Evolutionary conservation across 768 basidiomycete genomes (phyloP), one percentile per base, ranked within the genome.

Genomic region (Trametes meyenii): DNA sequence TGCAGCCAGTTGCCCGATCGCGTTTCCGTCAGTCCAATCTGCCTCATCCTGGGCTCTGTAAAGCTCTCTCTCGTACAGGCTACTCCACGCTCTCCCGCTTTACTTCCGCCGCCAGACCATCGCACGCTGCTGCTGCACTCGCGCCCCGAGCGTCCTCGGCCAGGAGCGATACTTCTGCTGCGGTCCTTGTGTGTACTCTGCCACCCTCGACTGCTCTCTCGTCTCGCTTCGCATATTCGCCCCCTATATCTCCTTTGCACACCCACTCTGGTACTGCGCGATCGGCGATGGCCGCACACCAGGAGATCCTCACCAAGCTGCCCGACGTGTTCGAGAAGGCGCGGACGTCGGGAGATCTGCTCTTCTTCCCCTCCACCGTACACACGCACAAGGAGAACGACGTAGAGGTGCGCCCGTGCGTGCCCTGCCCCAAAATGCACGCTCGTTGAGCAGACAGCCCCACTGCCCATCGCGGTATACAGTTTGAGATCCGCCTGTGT

Each of bases 401-500:
- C 23, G 73, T 90, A 57, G 82, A 92, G 76, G 94, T 92, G 62
- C 59, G 76, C 35, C 55, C 61, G 55, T 39, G 33, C 36, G 12
- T 23, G 10, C 14, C 35, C 35, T n/a, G 2, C 50, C 19, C 3
- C 13, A 2, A 11, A 4, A 12, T n/a, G 16, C 16, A 17, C 35
- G 8, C 50, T 36, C n/a, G n/a, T n/a, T n/a, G n/a, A n/a, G n/a
- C n/a, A n/a, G 35, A 7, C 33, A 12, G 13, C 8, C n/a, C n/a
- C n/a, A n/a, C n/a, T n/a, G n/a, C 4, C 16, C 26, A 35, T 14
- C 51, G 38, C 21, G 36, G 5, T 43, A 45, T 45, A 11, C 69
- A 97, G 96, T 97, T 92, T 72, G 84, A 96, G 75, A 84, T 98
- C 59, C 82, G 90, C 62, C 74, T 92, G 42, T 97, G 94, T 67